Conservation (phyloP, 2,329 filamentous ascomycete species). For the Paecilomyces sp. region DNA sequence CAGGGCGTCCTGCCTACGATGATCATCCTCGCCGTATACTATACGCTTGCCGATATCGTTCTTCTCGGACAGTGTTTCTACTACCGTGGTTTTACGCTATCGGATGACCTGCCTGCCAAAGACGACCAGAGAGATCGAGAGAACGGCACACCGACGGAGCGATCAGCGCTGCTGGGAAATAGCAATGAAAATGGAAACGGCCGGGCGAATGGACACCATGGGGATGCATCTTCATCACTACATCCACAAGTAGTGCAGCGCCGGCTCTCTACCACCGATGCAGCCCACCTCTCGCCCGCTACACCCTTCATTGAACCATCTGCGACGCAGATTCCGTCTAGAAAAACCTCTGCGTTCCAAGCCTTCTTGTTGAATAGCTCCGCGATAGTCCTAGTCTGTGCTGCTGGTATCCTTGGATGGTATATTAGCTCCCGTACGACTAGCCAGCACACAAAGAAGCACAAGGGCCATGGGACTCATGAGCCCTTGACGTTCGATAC, state of each 20-base stretch:
- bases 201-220: constrained; percentile 5
- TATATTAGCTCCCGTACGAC: constrained; percentile 54
- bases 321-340: constrained; percentile 13
- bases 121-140: constrained; percentile 8
- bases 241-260: not conserved
- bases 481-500: constrained; percentile 57
- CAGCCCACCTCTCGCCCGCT: constrained; percentile 67
- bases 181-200: constrained; percentile 4
- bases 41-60: constrained; percentile 85
- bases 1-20: constrained; percentile 92
- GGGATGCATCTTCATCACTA: constrained; percentile 3
- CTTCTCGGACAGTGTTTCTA: constrained; percentile 88
- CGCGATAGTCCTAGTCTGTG: constrained; percentile 72
- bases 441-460: not conserved
- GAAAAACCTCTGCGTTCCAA: constrained; percentile 33
- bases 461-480: not conserved
- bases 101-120: constrained; percentile 17
- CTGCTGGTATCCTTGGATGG: constrained; percentile 80
- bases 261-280: constrained; percentile 51
- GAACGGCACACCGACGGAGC: constrained; percentile 17
- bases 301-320: constrained; percentile 64
- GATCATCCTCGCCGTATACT: constrained; percentile 91
- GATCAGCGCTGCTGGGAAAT: constrained; percentile 20
- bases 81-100: constrained; percentile 68
- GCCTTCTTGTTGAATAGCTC: constrained; percentile 63